Base-by-base conservation (phyloP, 2,329 filamentous ascomycete species). In the Calonectria pauciramosa region DNA sequence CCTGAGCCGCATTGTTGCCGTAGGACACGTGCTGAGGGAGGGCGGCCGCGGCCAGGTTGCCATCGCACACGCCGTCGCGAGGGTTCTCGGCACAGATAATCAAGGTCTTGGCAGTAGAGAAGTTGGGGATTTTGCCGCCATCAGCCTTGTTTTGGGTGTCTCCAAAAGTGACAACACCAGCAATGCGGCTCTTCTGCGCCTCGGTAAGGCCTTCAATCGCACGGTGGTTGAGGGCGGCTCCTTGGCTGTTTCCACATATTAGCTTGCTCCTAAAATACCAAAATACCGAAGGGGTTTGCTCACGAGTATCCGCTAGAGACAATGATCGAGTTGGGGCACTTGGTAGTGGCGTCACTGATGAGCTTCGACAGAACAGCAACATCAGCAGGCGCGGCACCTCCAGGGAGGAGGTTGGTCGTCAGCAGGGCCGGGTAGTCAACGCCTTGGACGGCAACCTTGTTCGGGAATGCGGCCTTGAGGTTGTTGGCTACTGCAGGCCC, bases 41-140 rank as follows among this genome's bases (percentile, higher is more conserved):
- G 34, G 52, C 51, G 28, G 66, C 66, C 1, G 66, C 51, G 16
- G 34, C 38, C 51, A 68, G 44, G 51, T 56, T 28, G 26, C 66
- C 66, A 23, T 68, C 66, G 26, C 66, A 68, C 6, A 68, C 66
- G 6, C n/a, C 26, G 20, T 68, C 66, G 11, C 66, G 66, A 16
- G 66, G 66, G 66, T 68, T 68, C 36, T 52, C 66, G 26, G 66
- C 66, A n/a, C 66, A 68, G 18, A 68, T 68, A 18, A 68, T 68
- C 26, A 44, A 5, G 0, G 34, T 13, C 66, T 68, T 68, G 49
- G 56, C 16, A 18, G 51, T 32, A 7, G 66, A 36, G 66, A 68
- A 68, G 66, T 68, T 68, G 66, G 66, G 49, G 8, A 68, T 68
- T 44, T n/a, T 36, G 13, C 51, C 66, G 10, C 54, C 26, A 7